Conservation (phyloP, 108 stramenopile species). For the Cyclotella baltica region DNA sequence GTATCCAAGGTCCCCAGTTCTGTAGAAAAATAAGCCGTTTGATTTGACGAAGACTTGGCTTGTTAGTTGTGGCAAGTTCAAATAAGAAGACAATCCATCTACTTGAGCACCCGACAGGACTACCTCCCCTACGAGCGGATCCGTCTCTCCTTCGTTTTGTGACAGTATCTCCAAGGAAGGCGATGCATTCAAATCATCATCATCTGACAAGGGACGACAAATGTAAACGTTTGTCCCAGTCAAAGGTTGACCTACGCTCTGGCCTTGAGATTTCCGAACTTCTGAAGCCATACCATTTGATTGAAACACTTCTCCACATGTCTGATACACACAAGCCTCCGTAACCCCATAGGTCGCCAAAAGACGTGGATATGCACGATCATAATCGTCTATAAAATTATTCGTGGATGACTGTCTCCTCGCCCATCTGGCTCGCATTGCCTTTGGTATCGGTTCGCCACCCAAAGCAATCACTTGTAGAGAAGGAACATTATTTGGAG, state of each 20-base stretch:
- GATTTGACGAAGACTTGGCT: conserved; percentile 54
- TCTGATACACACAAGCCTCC: conserved; percentile 92
- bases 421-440: conserved; percentile 60
- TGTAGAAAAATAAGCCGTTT: conserved; percentile 50
- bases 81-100: conserved; percentile 67
- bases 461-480: conserved; percentile 77
- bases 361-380: conserved; percentile 48
- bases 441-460: conserved; percentile 81
- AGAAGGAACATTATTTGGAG: conserved; percentile 38
- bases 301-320: conserved; percentile 66
- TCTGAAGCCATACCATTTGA: neutral
- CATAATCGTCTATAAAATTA: neutral
- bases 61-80: conserved; percentile 68
- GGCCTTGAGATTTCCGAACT: conserved; percentile 21
- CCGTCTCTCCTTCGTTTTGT: neutral
- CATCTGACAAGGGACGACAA: conserved; percentile 46
- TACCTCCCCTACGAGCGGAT: conserved; percentile 67
- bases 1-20: conserved; percentile 84
- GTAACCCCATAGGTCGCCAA: conserved; percentile 88
- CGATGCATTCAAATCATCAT: conserved; percentile 23
- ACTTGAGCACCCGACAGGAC: conserved; percentile 74
- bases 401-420: conserved; percentile 24
- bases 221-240: conserved; percentile 62
- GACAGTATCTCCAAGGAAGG: neutral
- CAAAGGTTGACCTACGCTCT: conserved; percentile 71